Evolutionary conservation across 2,329 filamentous ascomycete genomes (phyloP), one percentile per base, ranked within the genome.

Genomic region (Aspergillus pseudoviridinutans): DNA sequence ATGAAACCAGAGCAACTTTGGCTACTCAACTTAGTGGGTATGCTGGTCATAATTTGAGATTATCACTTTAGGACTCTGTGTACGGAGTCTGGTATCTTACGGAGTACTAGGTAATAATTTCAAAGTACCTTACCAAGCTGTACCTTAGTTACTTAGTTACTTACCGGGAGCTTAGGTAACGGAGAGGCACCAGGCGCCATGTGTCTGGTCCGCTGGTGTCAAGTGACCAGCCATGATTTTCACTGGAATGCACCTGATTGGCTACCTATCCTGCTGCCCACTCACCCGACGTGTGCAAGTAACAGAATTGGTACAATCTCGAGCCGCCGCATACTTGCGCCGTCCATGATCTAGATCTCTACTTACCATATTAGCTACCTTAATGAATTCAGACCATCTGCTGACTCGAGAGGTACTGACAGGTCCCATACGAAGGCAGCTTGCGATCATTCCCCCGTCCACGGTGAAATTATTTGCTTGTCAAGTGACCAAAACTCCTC

Each of bases 211-310:
- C 38, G 50, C 38, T 22, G 44, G 51, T 65, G 71, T 75, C 73
- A 71, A 72, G 69, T 75, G 73, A 75, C 72, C 72, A 69, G 61
- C 66, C 61, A 66, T 66, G 65, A 68, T 73, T 74, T 74, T 70
- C 66, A 61, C 69, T 64, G 60, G 64, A 66, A 64, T 56, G 50
- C 17, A 27, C 49, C 12, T 66, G n/a, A 72, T 72, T 73, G 68
- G 68, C 51, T 56, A 27, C 9, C 44, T 28, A 24, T 44, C 49
- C 51, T 57, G 53, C 58, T 52, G 54, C 42, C 50, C 52, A 27
- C 20, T 47, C 44, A 14, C 9, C 22, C 44, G 22, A 53, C 17
- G 58, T 64, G 59, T 51, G 41, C 42, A 58, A 62, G 60, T 58
- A 58, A 60, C 57, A 47, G 46, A 25, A 42, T 55, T 44, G 44